These are phyloP conservation scores for Plenodomus lindquistii DNA, from an alignment of 2,329 filamentous ascomycete species.

Conservation along the genomic window DNA sequence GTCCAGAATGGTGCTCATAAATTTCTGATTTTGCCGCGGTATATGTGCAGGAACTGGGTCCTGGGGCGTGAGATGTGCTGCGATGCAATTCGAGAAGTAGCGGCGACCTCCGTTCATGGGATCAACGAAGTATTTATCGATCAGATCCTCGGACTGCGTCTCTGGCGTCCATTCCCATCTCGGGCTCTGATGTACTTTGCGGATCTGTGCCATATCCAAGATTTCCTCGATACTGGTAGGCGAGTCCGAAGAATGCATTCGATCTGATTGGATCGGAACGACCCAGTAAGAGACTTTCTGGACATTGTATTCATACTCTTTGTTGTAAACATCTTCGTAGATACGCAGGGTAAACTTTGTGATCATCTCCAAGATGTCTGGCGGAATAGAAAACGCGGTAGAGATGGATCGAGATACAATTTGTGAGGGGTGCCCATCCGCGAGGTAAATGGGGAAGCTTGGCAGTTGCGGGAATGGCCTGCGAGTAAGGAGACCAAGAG, in stretches of 20 bases:
- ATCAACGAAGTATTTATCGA: conserved; percentile 60
- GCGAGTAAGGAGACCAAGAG: conserved; percentile 73
- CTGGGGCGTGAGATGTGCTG: conserved; percentile 61
- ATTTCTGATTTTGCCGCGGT: conserved; percentile 42
- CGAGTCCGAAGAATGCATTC: neutral
- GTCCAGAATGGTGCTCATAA: conserved; percentile 68
- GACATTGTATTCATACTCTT: conserved; percentile 69
- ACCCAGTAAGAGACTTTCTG: conserved; percentile 81
- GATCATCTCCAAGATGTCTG: conserved; percentile 58
- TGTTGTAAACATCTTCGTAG: conserved; percentile 88
- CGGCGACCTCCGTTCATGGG: conserved; percentile 61
- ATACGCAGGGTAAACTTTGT: conserved; percentile 73
- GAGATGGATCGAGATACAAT: conserved; percentile 57
- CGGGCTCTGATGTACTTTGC: conserved; percentile 43
- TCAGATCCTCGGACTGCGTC: conserved; percentile 46
- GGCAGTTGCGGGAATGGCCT: conserved; percentile 66
- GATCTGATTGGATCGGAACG: conserved; percentile 57
- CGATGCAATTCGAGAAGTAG: conserved; percentile 56
- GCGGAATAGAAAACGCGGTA: conserved; percentile 49
- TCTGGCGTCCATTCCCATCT: conserved; percentile 52
- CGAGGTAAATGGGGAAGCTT: conserved; percentile 72
- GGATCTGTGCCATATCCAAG: conserved; percentile 67
- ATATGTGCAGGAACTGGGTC: conserved; percentile 67
- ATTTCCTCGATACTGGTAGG: conserved; percentile 27
- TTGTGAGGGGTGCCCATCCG: conserved; percentile 62